These are phyloP conservation scores for Davidsoniella australis DNA, from an alignment of 2,329 filamentous ascomycete species.

Conservation along the genomic window DNA sequence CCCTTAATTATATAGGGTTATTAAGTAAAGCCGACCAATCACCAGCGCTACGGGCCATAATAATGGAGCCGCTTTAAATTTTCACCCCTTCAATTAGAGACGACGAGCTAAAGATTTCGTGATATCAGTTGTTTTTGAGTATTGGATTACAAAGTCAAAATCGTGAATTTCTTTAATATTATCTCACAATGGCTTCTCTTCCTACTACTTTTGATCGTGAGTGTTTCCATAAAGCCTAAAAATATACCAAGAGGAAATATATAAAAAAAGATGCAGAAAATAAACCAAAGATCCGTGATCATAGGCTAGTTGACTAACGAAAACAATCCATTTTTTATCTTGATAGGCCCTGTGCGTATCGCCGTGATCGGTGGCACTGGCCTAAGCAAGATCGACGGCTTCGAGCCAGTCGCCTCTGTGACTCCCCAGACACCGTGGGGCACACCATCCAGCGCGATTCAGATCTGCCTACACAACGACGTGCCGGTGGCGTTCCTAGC, in stretches of 20 bases:
- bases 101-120: neutral
- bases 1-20: neutral
- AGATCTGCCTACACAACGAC: slow-evolving; percentile 73
- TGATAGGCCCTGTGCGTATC: slow-evolving; percentile 53
- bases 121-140: neutral
- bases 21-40: neutral
- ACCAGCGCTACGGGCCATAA: neutral
- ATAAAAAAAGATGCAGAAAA: neutral
- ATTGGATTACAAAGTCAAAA: neutral
- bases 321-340: neutral
- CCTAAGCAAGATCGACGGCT: slow-evolving; percentile 71
- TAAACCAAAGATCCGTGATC: neutral
- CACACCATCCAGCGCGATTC: slow-evolving; percentile 54
- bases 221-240: slow-evolving; percentile 14
- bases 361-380: slow-evolving; percentile 90
- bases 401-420: slow-evolving; percentile 66
- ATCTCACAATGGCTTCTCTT: slow-evolving; percentile 31
- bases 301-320: slow-evolving; percentile 5
- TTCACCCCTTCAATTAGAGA: neutral
- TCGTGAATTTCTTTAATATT: neutral
- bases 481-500: slow-evolving; percentile 82
- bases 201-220: slow-evolving; percentile 42
- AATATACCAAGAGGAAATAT: neutral
- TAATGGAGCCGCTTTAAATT: neutral
- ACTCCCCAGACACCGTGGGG: slow-evolving; percentile 80